Conservation (phyloP, 495 filamentous ascomycete species). For the Neurospora sp. region DNA sequence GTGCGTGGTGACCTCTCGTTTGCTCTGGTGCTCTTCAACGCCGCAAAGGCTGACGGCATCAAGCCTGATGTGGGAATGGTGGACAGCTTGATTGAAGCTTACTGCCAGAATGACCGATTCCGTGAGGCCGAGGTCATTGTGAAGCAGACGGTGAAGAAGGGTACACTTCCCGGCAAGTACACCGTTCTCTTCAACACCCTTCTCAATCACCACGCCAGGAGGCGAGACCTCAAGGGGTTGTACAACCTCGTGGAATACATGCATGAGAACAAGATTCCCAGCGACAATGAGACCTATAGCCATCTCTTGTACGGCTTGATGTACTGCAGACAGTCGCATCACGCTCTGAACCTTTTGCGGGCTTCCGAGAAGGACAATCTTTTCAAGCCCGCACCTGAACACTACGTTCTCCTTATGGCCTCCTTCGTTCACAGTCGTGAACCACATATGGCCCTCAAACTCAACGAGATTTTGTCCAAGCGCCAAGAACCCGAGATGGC, state of each 20-base stretch:
- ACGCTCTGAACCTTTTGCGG: slow-evolving; percentile 55
- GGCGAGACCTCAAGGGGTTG: slow-evolving; percentile 50
- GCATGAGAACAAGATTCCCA: slow-evolving; percentile 43
- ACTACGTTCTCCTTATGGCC: slow-evolving; percentile 31
- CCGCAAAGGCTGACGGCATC: slow-evolving; percentile 37
- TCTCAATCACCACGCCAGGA: slow-evolving; percentile 54
- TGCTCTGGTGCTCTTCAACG: slow-evolving; percentile 49
- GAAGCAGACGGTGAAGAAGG: slow-evolving; percentile 25
- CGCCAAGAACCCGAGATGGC: slow-evolving; percentile 20
- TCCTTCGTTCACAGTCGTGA: slow-evolving; percentile 27
- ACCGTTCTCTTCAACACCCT: slow-evolving; percentile 72
- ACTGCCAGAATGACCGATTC: slow-evolving; percentile 52
- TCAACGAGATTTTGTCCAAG: slow-evolving; percentile 25
- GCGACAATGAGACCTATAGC: slow-evolving; percentile 61
- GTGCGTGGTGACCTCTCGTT: slow-evolving; percentile 65
- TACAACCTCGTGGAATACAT: slow-evolving; percentile 54
- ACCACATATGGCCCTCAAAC: slow-evolving; percentile 19
- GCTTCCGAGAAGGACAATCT: slow-evolving; percentile 46
- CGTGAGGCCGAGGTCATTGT: slow-evolving; percentile 52
- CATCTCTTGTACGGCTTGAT: slow-evolving; percentile 62
- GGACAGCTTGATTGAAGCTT: slow-evolving; percentile 53
- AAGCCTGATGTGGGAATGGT: slow-evolving; percentile 41
- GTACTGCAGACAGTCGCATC: slow-evolving; percentile 47
- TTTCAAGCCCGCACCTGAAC: slow-evolving; percentile 51
- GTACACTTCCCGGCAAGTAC: slow-evolving; percentile 26